Evolutionary conservation across 1,284 basidiomycete genomes (phyloP), one percentile per base, ranked within the genome.

Genomic region (Trichosporon ovoides): DNA sequence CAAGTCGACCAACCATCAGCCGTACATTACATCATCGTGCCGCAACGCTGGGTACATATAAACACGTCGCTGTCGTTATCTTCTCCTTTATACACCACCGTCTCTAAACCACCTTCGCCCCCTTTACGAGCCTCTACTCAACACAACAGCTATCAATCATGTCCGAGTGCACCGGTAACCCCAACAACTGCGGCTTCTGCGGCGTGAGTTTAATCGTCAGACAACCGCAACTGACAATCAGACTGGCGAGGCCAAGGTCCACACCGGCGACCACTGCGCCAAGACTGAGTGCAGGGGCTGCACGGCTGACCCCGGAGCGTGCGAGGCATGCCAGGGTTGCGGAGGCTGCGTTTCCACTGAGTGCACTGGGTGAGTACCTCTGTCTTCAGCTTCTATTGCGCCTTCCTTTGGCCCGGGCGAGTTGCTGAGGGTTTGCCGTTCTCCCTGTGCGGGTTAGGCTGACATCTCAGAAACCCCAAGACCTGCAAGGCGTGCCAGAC

Each of bases 121-220:
- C 7, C 28, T 28, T 3, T 18, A 5, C 28, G n/a, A n/a, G n/a
- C n/a, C n/a, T n/a, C n/a, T n/a, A n/a, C 2, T 18, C 28, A 38
- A 18, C 36, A 31, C 12, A 31, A 31, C 28, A 4, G 28, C 4
- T 4, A 31, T 31, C 28, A n/a, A 38, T 49, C 46, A 61, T 61
- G 60, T 51, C 62, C 37, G n/a, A 58, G 54, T 75, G 74, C 70
- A 66, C 70, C 36, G 74, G 74, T 52, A 69, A 75, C 67, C 74
- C 74, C 52, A 24, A 61, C 60, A 65, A 68, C 66, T 75, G 73
- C 59, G 56, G 58, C 57, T 74, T 74, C 74, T 75, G 74, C 69
- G 68, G 70, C 48, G 70, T 71, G 40, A 68, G 69, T 9, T 31
- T 4, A n/a, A 16, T n/a, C n/a, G n/a, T n/a, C 4, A 2, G n/a